Base-by-base conservation (phyloP, 495 filamentous ascomycete genomes). In the Penicillium turbatum region DNA sequence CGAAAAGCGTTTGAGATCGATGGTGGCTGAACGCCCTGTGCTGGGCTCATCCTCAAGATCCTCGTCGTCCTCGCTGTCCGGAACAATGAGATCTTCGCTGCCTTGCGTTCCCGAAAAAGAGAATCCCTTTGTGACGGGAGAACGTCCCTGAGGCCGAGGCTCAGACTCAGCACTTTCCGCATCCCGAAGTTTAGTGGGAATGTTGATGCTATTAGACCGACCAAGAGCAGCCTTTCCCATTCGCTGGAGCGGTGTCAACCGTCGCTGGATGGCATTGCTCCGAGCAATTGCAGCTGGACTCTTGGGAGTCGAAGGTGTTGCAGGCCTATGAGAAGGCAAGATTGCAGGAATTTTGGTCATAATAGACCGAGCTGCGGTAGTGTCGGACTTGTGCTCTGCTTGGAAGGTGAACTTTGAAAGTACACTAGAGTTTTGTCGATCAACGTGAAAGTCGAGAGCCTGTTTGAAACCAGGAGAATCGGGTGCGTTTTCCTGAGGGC, bases 21-120 rank as follows among this genome's bases (percentile, higher is more conserved):
- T 61, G 30, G 67, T 48, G 10, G 56, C 40, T 13, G 54, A 45
- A 27, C 13, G 43, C 41, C 49, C 50, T 42, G 52, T 61, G 46
- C 27, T 52, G 27, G 63, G 65, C 32, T 76, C 72, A 12, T 37
- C 46, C 13, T 35, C 32, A 8, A 38, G 27, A 30, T 82, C 76
- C 24, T 77, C 72, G 3, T 85, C 83, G 9, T 73, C 85, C 34
- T 89, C 85, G 56, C 86, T 89, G 46, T 86, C 79, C 0, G 86
- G 86, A 3, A 87, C 66, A 15, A 95, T 78, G 39, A 84, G 67
- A 59, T 95, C 89, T 64, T 95, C 89, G 61, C 89, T 92, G 1
- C 89, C 88, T 43, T 79, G 71, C 13, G 47, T 17, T 35, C n/a
- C 51, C 3, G 37, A 41, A 15, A 16, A 38, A 8, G 56, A 54